phyloP scores from a whole-genome alignment of 345 rosid genomes.

The Brassica cretica region DNA sequence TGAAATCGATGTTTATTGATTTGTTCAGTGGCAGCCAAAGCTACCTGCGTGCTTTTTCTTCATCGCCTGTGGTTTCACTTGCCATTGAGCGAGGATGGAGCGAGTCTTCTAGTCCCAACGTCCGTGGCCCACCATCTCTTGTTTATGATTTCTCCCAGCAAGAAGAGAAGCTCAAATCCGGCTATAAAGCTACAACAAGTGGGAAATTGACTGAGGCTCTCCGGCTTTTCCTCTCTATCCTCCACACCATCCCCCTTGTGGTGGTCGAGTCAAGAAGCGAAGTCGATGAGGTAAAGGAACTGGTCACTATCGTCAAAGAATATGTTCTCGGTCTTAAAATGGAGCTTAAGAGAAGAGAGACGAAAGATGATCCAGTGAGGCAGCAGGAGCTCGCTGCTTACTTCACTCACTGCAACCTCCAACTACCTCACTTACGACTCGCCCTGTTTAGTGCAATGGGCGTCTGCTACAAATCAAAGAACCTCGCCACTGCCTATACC shows the following conservation, averaged over 20 bases:
- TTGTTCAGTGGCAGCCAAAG: slow-evolving; percentile 77
- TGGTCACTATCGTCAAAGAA: slow-evolving; percentile 74
- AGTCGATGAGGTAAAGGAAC: slow-evolving; percentile 92
- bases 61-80: slow-evolving; percentile 73
- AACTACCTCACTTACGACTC: slow-evolving; percentile 74
- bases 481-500: slow-evolving; percentile 72
- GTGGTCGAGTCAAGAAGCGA: slow-evolving; percentile 96
- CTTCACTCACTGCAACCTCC: slow-evolving; percentile 95
- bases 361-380: slow-evolving; percentile 63
- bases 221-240: slow-evolving; percentile 68
- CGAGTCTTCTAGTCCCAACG: slow-evolving; percentile 78
- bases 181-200: slow-evolving; percentile 81
- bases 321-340: slow-evolving; percentile 81
- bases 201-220: slow-evolving; percentile 86
- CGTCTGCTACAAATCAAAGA: slow-evolving; percentile 78
- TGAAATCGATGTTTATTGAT: slow-evolving; percentile 69
- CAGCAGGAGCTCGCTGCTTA: slow-evolving; percentile 99
- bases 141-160: slow-evolving; percentile 74
- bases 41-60: slow-evolving; percentile 73
- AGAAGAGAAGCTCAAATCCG: slow-evolving; percentile 91
- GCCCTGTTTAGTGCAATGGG: slow-evolving; percentile 78
- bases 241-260: slow-evolving; percentile 86
- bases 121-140: slow-evolving; percentile 82
- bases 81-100: slow-evolving; percentile 87
- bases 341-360: slow-evolving; percentile 84